Evolutionary conservation across 1,284 basidiomycete genomes (phyloP).

Genomic region (Phylloporus gajari): DNA sequence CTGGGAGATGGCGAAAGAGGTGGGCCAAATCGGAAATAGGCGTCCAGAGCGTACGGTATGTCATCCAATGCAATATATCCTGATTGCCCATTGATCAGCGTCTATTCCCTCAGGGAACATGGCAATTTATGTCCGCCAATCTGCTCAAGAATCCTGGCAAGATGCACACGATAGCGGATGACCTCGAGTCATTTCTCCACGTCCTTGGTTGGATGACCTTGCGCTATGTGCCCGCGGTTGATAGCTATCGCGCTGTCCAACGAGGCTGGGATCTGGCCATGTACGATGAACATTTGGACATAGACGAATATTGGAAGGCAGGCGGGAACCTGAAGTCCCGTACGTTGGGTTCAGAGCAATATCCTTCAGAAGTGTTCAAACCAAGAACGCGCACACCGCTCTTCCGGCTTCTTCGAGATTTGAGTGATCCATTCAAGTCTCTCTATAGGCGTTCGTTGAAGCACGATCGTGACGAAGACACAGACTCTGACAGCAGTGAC

Average conservation of each 20-base stretch:
- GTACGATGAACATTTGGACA: not conserved
- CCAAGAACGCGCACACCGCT: not conserved
- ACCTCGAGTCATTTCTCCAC: not conserved
- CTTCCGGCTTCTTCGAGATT: not conserved
- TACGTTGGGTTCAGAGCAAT: no score
- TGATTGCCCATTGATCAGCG: not conserved
- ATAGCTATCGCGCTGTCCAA: not conserved
- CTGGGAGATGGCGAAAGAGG: slow-evolving; percentile 8
- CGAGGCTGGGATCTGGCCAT: not conserved
- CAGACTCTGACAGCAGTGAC: not conserved
- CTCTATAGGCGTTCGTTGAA: not conserved
- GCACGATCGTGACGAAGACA: no score
- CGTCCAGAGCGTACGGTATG: slow-evolving; percentile 4
- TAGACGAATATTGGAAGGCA: not conserved
- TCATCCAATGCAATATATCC: not conserved
- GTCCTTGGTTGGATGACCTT: slow-evolving; percentile 5
- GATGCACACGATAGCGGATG: not conserved
- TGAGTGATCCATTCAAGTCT: not conserved
- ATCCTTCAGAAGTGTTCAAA: no score
- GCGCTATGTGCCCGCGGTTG: not conserved
- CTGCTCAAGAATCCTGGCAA: not conserved
- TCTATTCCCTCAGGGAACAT: not conserved
- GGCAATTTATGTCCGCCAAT: slow-evolving; percentile 3
- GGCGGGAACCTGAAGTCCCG: not conserved
- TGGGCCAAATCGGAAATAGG: not conserved